A percentile compares a stretch with the other conserved stretches of the same genome.
phyloP scores from a whole-genome alignment of 1,284 basidiomycete genomes.

The Paramarasmius palmivorus region DNA sequence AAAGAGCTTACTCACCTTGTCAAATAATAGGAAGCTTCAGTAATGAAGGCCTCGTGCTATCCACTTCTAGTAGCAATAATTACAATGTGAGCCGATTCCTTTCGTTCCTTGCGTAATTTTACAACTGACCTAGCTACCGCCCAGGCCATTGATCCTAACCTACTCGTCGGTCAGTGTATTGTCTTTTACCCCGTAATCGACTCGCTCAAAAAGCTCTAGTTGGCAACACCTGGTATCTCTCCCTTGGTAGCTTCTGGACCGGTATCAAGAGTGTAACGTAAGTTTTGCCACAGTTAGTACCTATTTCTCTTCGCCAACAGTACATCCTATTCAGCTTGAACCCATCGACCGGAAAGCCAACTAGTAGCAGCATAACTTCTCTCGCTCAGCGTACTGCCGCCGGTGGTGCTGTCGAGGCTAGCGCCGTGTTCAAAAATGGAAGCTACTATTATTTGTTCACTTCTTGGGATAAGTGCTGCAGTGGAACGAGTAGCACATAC shows the following conservation, averaged over 20 bases:
- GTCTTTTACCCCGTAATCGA: background rate
- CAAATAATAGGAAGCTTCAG: constrained; percentile 38
- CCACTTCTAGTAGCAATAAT: constrained; percentile 37
- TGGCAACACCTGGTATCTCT: constrained; percentile 42
- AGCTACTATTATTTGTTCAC: constrained; percentile 58
- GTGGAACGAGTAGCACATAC: constrained; percentile 52
- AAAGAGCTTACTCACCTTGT: no score
- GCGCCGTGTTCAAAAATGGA: constrained; percentile 43
- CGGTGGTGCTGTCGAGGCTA: constrained; percentile 48
- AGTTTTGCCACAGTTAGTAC: constrained; percentile 15
- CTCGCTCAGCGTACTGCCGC: constrained; percentile 44
- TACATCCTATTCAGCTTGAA: constrained; percentile 23
- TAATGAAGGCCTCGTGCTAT: constrained; percentile 50
- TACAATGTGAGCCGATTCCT: constrained; percentile 46
- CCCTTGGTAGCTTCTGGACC: constrained; percentile 53
- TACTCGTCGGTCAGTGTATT: constrained; percentile 18
- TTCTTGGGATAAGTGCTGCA: constrained; percentile 58
- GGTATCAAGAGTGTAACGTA: constrained; percentile 43
- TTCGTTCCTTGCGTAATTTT: constrained; percentile 1
- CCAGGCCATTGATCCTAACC: constrained; percentile 61
- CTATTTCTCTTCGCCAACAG: background rate
- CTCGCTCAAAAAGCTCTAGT: constrained; percentile 20
- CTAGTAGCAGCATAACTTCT: constrained; percentile 37
- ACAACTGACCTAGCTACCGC: background rate
- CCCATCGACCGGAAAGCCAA: constrained; percentile 44